phyloP scores from a whole-genome alignment of 2,329 filamentous ascomycete species.

The Verticillium nubilum region DNA sequence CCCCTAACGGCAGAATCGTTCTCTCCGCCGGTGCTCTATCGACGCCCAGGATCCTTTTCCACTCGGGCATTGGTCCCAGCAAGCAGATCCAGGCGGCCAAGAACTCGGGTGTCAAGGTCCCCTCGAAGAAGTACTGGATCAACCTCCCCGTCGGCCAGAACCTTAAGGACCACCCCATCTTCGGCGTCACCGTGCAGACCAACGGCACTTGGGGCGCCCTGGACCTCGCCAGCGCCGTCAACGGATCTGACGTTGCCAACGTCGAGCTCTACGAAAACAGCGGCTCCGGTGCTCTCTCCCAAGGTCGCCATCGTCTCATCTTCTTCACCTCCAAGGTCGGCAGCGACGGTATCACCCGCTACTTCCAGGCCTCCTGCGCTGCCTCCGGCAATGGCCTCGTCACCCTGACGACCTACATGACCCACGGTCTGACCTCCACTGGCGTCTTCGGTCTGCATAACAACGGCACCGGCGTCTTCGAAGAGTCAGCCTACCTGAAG shows the following conservation, averaged over 20 bases:
- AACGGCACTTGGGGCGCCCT: conserved; percentile 17
- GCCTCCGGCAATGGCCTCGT: conserved; percentile 34
- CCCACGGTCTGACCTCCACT: conserved; percentile 41
- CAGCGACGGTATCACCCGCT: conserved; percentile 30
- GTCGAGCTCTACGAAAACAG: conserved; percentile 27
- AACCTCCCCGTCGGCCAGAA: conserved; percentile 36
- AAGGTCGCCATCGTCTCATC: conserved; percentile 40
- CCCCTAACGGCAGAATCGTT: conserved; percentile 8
- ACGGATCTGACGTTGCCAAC: conserved; percentile 12
- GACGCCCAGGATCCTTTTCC: conserved; percentile 42
- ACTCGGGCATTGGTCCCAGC: conserved; percentile 48
- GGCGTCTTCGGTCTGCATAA: conserved; percentile 36
- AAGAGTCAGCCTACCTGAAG: conserved; percentile 27
- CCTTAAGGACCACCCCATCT: conserved; percentile 27
- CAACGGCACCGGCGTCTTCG: conserved; percentile 34
- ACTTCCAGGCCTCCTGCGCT: conserved; percentile 40
- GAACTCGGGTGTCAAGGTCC: conserved; percentile 17
- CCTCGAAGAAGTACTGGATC: conserved; percentile 18
- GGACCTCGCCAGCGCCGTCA: conserved; percentile 19
- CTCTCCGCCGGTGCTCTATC: conserved; percentile 13
- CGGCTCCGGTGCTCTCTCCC: conserved; percentile 31
- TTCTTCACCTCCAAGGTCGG: conserved; percentile 39
- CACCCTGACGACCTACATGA: conserved; percentile 44
- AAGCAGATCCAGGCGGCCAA: conserved; percentile 44
- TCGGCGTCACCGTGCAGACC: conserved; percentile 21